Percentiles rank a stretch among this genome's conserved stretches.
These are phyloP conservation scores for Hypoxylon rubiginosum DNA, from an alignment of 2,329 filamentous ascomycete species.

Conservation along the genomic window DNA sequence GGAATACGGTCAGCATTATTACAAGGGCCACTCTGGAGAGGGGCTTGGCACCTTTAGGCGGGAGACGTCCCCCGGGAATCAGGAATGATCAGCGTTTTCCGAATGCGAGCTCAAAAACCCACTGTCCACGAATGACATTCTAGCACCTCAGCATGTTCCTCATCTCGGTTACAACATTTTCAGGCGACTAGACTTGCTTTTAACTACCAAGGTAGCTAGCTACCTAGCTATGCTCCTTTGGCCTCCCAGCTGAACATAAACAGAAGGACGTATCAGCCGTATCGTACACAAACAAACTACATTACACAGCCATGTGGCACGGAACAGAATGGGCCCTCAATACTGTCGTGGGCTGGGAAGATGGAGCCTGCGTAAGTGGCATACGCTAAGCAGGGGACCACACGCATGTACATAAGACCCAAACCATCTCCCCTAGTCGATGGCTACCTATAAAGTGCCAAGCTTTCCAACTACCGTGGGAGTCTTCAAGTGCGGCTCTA, in stretches of 20 bases:
- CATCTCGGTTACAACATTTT: neutral
- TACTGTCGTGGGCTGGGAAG: neutral
- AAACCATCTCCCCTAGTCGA: neutral
- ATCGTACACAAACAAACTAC: neutral
- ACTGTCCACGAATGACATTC: conserved; percentile 2
- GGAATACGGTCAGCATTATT: neutral
- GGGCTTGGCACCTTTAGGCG: conserved; percentile 15
- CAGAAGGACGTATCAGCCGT: too few relatives aligned
- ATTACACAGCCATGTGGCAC: neutral
- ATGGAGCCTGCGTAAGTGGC: neutral
- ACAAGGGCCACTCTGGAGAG: neutral
- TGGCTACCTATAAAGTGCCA: conserved; percentile 24
- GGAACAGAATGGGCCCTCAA: neutral
- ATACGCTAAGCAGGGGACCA: conserved; percentile 1
- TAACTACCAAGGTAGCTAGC: neutral
- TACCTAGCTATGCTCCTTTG: neutral
- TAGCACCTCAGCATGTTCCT: neutral
- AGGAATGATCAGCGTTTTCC: neutral
- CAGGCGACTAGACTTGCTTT: neutral
- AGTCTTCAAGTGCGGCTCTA: conserved; percentile 15
- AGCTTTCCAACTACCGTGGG: conserved; percentile 16
- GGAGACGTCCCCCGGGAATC: conserved; percentile 7
- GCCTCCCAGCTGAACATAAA: neutral
- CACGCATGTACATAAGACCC: neutral
- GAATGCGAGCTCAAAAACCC: conserved; percentile 4